These are phyloP conservation scores for Ogataea minuta DNA, from an alignment of 805 yeast genomes.

Conservation along the genomic window DNA sequence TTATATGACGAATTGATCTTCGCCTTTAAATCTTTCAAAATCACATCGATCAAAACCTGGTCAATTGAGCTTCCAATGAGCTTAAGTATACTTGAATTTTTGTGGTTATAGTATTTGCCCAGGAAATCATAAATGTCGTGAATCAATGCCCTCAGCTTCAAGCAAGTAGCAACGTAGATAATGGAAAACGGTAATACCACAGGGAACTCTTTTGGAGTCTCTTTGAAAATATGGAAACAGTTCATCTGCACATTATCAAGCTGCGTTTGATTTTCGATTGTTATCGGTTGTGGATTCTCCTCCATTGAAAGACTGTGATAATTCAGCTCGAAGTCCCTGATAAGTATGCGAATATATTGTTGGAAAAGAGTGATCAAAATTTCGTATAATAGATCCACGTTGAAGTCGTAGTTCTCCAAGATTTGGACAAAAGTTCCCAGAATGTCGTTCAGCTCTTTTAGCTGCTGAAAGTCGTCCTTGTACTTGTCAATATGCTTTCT, in stretches of 20 bases:
- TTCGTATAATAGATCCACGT: constrained; percentile 58
- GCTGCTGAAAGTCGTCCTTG: constrained; percentile 40
- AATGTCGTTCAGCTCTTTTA: constrained; percentile 56
- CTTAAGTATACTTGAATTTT: constrained; percentile 57
- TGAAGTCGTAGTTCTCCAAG: constrained; percentile 68
- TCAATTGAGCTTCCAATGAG: constrained; percentile 65
- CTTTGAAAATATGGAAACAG: constrained; percentile 27
- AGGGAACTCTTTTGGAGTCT: constrained; percentile 42
- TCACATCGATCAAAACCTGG: constrained; percentile 60
- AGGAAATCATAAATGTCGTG: constrained; percentile 63
- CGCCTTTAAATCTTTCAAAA: constrained; percentile 59
- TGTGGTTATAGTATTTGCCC: constrained; percentile 61
- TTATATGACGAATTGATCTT: constrained; percentile 71
- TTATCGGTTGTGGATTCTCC: constrained; percentile 88
- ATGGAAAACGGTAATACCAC: constrained; percentile 83
- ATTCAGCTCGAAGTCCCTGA: constrained; percentile 54
- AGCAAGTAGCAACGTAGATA: constrained; percentile 83
- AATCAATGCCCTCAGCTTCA: constrained; percentile 65
- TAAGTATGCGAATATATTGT: constrained; percentile 55
- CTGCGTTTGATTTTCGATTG: constrained; percentile 55
- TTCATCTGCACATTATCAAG: constrained; percentile 59
- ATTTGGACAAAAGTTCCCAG: constrained; percentile 73
- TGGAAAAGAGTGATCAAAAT: constrained; percentile 58
- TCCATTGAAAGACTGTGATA: constrained; percentile 63
- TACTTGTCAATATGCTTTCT: constrained; percentile 44